Conservation (phyloP, 208 protist genomes). For the Phytomonas sp. region DNA sequence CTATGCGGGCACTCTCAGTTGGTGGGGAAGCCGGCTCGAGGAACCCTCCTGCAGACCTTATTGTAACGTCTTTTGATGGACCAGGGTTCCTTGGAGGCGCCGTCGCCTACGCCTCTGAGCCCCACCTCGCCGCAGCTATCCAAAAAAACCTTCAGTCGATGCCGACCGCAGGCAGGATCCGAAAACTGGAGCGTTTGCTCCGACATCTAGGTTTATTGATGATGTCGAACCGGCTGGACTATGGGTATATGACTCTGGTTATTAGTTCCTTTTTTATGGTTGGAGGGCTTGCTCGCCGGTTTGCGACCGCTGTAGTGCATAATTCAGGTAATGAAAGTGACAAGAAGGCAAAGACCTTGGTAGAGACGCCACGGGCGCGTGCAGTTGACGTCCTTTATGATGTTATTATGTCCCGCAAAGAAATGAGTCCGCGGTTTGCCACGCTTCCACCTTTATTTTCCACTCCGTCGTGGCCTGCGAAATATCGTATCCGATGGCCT, state of each 20-base stretch:
- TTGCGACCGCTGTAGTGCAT: neutral
- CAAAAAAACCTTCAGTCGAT: neutral
- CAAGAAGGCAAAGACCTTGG: neutral
- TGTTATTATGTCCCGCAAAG: neutral
- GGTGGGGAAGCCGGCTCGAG: too few species aligned
- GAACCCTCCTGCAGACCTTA: neutral
- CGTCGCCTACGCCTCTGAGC: neutral
- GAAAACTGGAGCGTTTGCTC: neutral
- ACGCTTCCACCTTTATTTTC: neutral
- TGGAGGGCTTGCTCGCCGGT: neutral
- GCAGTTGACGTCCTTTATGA: neutral
- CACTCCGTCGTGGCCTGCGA: neutral
- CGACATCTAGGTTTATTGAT: neutral
- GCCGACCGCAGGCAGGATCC: too few species aligned
- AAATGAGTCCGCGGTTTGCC: neutral
- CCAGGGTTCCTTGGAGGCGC: neutral
- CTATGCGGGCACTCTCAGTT: neutral
- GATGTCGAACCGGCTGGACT: conserved; percentile 5
- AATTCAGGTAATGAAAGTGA: neutral
- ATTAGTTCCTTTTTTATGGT: neutral
- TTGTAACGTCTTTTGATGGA: neutral
- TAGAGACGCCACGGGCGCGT: neutral
- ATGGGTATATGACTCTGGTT: neutral
- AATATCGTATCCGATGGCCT: neutral
- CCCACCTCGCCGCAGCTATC: neutral